These are phyloP conservation scores for Cenchrus fungigraminus DNA, from an alignment of 176 grass and related monocot species.

Conservation along the genomic window DNA sequence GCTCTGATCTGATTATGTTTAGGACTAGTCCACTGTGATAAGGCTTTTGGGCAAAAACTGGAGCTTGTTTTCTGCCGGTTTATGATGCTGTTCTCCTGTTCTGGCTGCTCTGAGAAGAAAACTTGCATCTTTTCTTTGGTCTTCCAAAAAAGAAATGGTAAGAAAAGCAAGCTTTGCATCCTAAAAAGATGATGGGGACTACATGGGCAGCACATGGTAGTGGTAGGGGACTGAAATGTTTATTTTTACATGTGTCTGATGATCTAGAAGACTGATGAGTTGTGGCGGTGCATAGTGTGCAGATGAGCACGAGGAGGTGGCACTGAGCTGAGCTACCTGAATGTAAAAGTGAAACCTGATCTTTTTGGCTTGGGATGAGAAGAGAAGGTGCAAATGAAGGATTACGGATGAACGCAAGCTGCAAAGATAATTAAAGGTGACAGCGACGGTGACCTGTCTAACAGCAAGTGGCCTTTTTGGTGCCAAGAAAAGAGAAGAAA, in stretches of 20 bases:
- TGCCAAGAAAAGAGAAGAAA: no score
- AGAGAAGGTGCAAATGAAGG: not conserved
- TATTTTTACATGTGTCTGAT: not conserved
- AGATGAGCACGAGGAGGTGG: not conserved
- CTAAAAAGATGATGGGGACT: not conserved
- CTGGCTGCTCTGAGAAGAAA: not conserved
- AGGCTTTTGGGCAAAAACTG: not conserved
- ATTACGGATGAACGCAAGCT: not conserved
- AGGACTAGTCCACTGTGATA: no score
- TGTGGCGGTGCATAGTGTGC: not conserved
- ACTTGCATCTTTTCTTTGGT: not conserved
- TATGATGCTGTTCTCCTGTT: not conserved
- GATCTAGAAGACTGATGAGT: not conserved
- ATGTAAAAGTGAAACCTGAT: not conserved
- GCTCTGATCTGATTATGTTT: no score
- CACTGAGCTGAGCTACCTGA: not conserved
- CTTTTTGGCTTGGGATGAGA: not conserved
- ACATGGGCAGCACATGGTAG: not conserved
- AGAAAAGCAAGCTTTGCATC: no score
- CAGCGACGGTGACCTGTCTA: no score
- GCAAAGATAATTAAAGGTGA: not conserved
- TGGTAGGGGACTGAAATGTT: not conserved
- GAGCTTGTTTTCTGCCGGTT: slow-evolving; percentile 16
- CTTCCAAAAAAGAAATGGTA: not conserved
- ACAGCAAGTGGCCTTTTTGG: no score